Percentiles rank a stretch among this genome's conserved stretches.
These are phyloP conservation scores for Pythium sukuiense DNA, from an alignment of 352 stramenopile species.

Conservation along the genomic window DNA sequence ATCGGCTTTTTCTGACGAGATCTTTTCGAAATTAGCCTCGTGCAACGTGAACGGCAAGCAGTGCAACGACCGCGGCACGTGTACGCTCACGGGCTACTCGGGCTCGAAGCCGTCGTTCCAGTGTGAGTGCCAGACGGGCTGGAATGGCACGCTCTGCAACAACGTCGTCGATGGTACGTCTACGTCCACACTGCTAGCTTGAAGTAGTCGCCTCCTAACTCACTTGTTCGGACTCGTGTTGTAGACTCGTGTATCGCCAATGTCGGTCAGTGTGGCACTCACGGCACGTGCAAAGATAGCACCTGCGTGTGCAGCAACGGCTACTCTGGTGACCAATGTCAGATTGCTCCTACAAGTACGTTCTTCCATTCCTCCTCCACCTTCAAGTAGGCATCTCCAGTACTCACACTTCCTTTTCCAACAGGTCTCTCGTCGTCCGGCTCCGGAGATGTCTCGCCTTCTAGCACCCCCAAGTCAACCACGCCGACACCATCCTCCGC, in stretches of 20 bases:
- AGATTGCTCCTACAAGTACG: slow-evolving; percentile 42
- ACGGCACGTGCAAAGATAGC: slow-evolving; percentile 44
- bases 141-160: slow-evolving; percentile 65
- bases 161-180: slow-evolving; percentile 45
- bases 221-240: slow-evolving; percentile 1
- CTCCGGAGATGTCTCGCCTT: slow-evolving; percentile 6
- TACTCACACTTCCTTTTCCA: not conserved
- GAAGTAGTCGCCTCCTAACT: not conserved
- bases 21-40: too few relatives aligned
- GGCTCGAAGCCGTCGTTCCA: slow-evolving; percentile 44
- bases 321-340: slow-evolving; percentile 51
- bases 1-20: too few relatives aligned
- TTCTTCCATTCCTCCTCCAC: not conserved
- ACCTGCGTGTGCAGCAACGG: slow-evolving; percentile 38
- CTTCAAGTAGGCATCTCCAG: not conserved
- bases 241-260: slow-evolving; percentile 43
- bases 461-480: slow-evolving; percentile 4
- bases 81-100: slow-evolving; percentile 34
- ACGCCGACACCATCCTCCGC: slow-evolving; percentile 19
- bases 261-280: slow-evolving; percentile 43
- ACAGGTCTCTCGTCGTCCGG: slow-evolving; percentile 28
- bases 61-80: slow-evolving; percentile 73
- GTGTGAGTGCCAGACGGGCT: slow-evolving; percentile 69
- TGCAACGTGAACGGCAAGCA: slow-evolving; percentile 49
- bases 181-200: not conserved